Percentiles rank a stretch among this genome's conserved stretches.
These are phyloP conservation scores for Eragrostis nindensis DNA, from an alignment of 176 grass and related monocot genomes.

Conservation along the genomic window DNA sequence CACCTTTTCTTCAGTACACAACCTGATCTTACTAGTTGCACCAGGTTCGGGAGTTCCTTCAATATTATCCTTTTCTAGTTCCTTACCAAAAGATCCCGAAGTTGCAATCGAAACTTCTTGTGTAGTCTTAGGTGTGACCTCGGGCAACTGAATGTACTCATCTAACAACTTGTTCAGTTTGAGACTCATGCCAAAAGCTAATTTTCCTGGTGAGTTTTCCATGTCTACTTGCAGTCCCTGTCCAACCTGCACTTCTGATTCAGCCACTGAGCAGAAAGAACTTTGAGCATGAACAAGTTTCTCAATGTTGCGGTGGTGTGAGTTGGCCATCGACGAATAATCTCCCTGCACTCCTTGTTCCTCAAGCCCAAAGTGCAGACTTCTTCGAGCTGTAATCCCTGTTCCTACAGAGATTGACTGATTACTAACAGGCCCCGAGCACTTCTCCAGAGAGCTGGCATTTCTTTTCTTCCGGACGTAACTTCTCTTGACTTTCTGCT, in stretches of 20 bases:
- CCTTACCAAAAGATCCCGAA: constrained; percentile 30
- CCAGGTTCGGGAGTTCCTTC: constrained; percentile 15
- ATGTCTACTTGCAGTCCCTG: constrained; percentile 33
- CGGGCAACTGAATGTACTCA: constrained; percentile 44
- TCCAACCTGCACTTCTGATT: constrained; percentile 27
- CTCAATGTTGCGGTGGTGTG: constrained; percentile 18
- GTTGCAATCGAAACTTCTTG: constrained; percentile 25
- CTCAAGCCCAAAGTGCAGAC: constrained; percentile 48
- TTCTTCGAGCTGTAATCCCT: constrained; percentile 37
- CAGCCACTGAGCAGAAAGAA: constrained; percentile 38
- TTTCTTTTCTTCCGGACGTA: constrained; percentile 56
- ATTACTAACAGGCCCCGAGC: constrained; percentile 2
- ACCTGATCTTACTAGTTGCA: not conserved
- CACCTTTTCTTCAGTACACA: constrained; percentile 22
- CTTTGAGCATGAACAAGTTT: constrained; percentile 34
- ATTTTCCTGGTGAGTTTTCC: constrained; percentile 45
- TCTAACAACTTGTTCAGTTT: constrained; percentile 41
- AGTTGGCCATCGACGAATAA: constrained; percentile 23
- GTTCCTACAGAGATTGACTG: constrained; percentile 26
- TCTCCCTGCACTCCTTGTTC: constrained; percentile 30
- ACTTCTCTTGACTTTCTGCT: constrained; percentile 54
- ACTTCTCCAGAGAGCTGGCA: constrained; percentile 33
- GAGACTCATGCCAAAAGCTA: constrained; percentile 44
- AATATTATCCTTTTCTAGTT: constrained; percentile 43
- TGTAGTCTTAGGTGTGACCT: not conserved